These are phyloP conservation scores for Rhodotorula sp. DNA, from an alignment of 1,284 basidiomycete genomes.

Conservation along the genomic window DNA sequence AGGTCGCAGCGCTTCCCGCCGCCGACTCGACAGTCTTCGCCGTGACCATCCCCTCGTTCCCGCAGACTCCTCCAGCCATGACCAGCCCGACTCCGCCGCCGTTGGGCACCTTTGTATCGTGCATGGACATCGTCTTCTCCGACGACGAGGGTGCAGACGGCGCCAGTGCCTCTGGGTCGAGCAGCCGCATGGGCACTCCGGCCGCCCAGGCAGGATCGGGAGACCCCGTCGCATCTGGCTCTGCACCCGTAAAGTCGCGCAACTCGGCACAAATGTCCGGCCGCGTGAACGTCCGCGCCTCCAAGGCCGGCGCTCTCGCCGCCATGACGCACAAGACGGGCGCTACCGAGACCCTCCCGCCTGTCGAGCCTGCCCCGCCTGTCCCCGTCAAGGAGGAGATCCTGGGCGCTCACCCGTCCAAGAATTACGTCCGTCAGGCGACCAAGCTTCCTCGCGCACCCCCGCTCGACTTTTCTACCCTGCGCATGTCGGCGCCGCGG, in stretches of 20 bases:
- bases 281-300: conserved; percentile 26
- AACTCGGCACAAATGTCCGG: conserved; percentile 16
- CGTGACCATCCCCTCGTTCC: not conserved
- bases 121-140: conserved; percentile 22
- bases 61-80: not conserved
- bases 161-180: not conserved
- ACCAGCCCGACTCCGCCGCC: conserved; percentile 6
- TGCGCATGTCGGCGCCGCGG: conserved; percentile 42
- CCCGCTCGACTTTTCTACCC: conserved; percentile 43
- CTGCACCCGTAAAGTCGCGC: conserved; percentile 12
- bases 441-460: conserved; percentile 25
- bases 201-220: not conserved
- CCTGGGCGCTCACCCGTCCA: conserved; percentile 23
- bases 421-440: conserved; percentile 31
- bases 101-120: conserved; percentile 14
- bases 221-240: not conserved
- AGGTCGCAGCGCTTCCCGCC: no score
- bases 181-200: not conserved
- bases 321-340: conserved; percentile 6
- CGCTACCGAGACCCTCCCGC: not conserved
- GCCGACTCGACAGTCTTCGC: conserved; percentile 60
- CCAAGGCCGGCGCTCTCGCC: conserved; percentile 20
- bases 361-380: not conserved
- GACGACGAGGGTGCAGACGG: conserved; percentile 12
- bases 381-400: conserved; percentile 2